Conservation (phyloP, 192 early-diverging fungal species). For the Helicostylum pulchrum region DNA sequence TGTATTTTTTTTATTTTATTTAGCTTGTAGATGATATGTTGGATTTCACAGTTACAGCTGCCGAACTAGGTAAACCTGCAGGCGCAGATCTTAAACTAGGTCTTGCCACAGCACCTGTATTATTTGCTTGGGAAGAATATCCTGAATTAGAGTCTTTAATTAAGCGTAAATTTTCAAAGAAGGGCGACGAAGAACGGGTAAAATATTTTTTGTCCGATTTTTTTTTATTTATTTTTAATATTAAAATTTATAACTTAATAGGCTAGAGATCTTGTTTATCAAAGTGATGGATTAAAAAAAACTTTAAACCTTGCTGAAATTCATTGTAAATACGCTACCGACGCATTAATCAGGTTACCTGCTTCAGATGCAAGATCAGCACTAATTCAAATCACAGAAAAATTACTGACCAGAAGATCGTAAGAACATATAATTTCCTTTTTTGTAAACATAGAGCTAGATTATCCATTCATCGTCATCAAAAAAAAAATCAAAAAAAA, state of each 20-base stretch:
- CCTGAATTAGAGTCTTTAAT: slow-evolving; percentile 82
- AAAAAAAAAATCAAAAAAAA: background rate
- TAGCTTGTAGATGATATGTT: slow-evolving; percentile 88
- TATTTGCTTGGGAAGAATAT: slow-evolving; percentile 89
- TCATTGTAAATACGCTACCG: slow-evolving; percentile 73
- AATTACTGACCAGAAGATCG: slow-evolving; percentile 72
- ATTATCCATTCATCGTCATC: no score
- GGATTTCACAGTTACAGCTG: slow-evolving; percentile 76
- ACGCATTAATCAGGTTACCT: slow-evolving; percentile 66
- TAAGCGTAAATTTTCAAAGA: slow-evolving; percentile 76
- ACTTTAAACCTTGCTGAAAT: slow-evolving; percentile 71
- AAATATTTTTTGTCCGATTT: background rate
- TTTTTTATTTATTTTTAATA: no score
- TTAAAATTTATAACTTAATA: slow-evolving; percentile 30
- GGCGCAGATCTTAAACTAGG: slow-evolving; percentile 88
- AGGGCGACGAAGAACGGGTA: slow-evolving; percentile 77
- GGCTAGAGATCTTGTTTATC: slow-evolving; percentile 77
- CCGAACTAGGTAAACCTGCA: slow-evolving; percentile 85
- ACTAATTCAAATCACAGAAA: slow-evolving; percentile 73
- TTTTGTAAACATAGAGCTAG: no score
- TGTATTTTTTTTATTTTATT: slow-evolving; percentile 3
- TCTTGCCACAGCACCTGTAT: slow-evolving; percentile 88
- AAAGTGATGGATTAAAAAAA: slow-evolving; percentile 71
- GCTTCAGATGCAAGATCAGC: slow-evolving; percentile 73
- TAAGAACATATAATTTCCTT: background rate